phyloP scores from a whole-genome alignment of 108 stramenopile genomes.

The Cyclotella choctawhatcheeana region DNA sequence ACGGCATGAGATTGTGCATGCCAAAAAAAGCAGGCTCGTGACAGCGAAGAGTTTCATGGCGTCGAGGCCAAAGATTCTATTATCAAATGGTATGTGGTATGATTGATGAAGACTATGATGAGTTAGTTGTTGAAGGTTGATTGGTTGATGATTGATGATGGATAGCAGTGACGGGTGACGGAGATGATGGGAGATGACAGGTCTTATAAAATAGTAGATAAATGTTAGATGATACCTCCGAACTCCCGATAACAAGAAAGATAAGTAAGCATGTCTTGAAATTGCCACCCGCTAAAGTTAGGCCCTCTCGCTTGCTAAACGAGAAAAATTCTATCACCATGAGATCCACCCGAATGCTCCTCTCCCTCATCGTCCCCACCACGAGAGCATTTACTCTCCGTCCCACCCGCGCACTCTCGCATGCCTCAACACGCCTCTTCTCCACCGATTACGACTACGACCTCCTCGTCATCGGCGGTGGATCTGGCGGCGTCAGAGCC shows the following conservation, averaged over 20 bases:
- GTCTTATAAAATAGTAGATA: too few relatives aligned
- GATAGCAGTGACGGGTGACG: too few relatives aligned
- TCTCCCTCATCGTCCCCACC: conserved; percentile 6
- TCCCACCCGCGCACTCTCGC: not conserved
- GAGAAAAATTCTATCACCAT: not conserved
- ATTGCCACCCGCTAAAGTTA: too few relatives aligned
- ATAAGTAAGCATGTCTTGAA: too few relatives aligned
- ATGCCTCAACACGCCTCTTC: conserved; percentile 12
- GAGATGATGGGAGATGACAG: too few relatives aligned
- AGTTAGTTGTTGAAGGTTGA: too few relatives aligned
- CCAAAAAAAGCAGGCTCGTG: not conserved
- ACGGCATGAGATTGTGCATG: not conserved
- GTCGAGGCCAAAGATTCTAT: too few relatives aligned
- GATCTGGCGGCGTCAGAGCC: conserved; percentile 53
- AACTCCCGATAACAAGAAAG: too few relatives aligned
- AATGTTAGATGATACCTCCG: too few relatives aligned
- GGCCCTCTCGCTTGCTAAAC: not conserved
- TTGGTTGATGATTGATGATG: too few relatives aligned
- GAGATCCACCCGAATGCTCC: conserved; percentile 11
- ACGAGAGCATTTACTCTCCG: not conserved
- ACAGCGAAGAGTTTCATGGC: not conserved
- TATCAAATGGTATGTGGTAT: too few relatives aligned
- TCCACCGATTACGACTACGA: conserved; percentile 42
- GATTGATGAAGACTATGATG: too few relatives aligned
- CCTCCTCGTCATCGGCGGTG: conserved; percentile 57